Conservation (phyloP, 306 rosid genomes). For the Aeschynomene evenia region DNA sequence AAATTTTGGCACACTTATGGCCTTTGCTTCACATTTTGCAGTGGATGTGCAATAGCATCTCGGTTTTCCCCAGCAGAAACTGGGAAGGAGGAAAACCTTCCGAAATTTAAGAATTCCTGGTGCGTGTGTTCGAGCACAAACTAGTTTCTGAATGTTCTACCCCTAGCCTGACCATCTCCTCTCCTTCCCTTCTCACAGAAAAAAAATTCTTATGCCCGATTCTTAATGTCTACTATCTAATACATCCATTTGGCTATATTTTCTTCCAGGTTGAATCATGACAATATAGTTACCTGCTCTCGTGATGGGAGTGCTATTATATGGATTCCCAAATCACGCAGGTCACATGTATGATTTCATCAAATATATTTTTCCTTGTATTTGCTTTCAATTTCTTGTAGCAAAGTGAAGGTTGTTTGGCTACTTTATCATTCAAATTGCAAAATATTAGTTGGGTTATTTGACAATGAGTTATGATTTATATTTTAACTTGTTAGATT, state of each 20-base stretch:
- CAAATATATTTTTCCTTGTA: constrained; percentile 21
- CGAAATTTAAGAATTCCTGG: constrained; percentile 94
- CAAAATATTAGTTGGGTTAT: constrained; percentile 17
- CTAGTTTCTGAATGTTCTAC: constrained; percentile 24
- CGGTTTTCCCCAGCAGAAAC: constrained; percentile 65
- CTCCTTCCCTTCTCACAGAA: background rate
- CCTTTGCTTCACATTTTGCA: constrained; percentile 50
- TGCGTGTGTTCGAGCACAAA: constrained; percentile 18
- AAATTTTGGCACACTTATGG: constrained; percentile 36
- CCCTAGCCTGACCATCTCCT: constrained; percentile 19
- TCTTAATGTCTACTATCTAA: constrained; percentile 21
- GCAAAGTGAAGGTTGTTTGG: constrained; percentile 7
- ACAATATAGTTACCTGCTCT: constrained; percentile 97
- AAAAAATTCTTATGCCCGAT: constrained; percentile 3
- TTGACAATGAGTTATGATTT: background rate
- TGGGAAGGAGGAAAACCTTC: constrained; percentile 84
- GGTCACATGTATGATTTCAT: constrained; percentile 72
- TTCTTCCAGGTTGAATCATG: constrained; percentile 86
- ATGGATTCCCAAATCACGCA: constrained; percentile 94
- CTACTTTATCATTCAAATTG: constrained; percentile 9
- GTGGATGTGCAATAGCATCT: constrained; percentile 91
- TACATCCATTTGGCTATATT: constrained; percentile 13
- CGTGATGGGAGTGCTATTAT: constrained; percentile 99
- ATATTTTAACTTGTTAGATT: constrained; percentile 15
- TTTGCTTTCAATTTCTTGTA: background rate